phyloP scores from a whole-genome alignment of 768 basidiomycete genomes.

The Leccinum sublutescens region DNA sequence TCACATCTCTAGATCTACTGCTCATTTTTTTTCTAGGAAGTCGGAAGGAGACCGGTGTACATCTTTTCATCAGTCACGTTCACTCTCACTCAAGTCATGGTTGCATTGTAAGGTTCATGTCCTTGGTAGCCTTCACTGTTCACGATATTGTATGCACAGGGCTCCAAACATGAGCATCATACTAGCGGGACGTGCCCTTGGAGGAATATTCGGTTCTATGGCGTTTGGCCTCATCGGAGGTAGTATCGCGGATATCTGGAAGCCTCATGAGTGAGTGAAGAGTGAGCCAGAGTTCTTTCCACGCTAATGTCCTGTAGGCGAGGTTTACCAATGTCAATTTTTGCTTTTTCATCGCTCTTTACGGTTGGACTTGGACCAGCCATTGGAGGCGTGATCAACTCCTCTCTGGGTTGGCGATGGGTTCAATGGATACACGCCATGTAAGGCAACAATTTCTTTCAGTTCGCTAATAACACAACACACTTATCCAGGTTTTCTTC shows the following conservation, averaged over 20 bases:
- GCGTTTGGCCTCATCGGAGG: constrained; percentile 68
- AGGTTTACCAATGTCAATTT: constrained; percentile 73
- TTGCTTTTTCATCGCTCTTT: constrained; percentile 55
- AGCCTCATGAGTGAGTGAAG: constrained; percentile 49
- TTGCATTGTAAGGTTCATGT: constrained; percentile 26
- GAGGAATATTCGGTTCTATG: constrained; percentile 62
- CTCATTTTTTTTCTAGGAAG: constrained; percentile 41
- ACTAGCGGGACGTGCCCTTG: constrained; percentile 55
- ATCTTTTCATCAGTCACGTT: constrained; percentile 50
- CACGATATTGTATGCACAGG: constrained; percentile 17
- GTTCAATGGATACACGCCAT: constrained; percentile 77
- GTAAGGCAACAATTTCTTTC: constrained; percentile 28
- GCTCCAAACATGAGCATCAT: constrained; percentile 52
- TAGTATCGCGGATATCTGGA: constrained; percentile 70
- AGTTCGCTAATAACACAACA: not conserved
- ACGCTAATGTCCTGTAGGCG: constrained; percentile 43
- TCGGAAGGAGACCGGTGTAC: constrained; percentile 63
- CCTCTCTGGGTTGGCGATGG: constrained; percentile 70
- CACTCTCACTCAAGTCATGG: constrained; percentile 47
- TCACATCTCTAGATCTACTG: not conserved
- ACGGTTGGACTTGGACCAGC: constrained; percentile 64
- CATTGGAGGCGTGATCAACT: constrained; percentile 62
- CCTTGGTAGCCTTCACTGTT: not conserved
- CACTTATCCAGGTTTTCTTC: constrained; percentile 46
- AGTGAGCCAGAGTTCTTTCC: not conserved